Evolutionary conservation across 805 yeast species (phyloP).

Genomic region (Candida incommunis): DNA sequence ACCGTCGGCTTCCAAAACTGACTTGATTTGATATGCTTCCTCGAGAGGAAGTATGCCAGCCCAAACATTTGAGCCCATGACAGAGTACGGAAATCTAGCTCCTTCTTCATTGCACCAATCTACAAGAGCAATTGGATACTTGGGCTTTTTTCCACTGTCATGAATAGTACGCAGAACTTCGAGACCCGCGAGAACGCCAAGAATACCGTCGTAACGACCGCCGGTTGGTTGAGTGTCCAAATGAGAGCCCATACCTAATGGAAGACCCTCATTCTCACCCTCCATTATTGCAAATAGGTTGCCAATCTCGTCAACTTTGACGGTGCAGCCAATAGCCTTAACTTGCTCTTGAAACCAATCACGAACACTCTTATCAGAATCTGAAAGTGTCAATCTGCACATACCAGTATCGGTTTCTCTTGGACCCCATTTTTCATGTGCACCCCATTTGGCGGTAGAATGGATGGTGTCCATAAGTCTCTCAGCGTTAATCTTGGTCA

Average conservation of each 20-base stretch:
- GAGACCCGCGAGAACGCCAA: conserved; percentile 53
- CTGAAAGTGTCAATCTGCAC: conserved; percentile 47
- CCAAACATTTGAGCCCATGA: conserved; percentile 59
- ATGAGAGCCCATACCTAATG: conserved; percentile 62
- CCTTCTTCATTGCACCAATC: conserved; percentile 75
- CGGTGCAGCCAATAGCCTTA: conserved; percentile 37
- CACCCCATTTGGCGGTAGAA: conserved; percentile 48
- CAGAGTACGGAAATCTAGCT: conserved; percentile 56
- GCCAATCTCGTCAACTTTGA: conserved; percentile 51
- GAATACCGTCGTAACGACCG: conserved; percentile 62
- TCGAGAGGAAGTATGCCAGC: conserved; percentile 36
- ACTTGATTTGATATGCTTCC: conserved; percentile 35
- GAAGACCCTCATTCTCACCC: conserved; percentile 34
- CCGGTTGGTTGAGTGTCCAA: conserved; percentile 70
- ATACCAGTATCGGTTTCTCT: conserved; percentile 49
- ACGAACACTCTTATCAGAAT: conserved; percentile 46
- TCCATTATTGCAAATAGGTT: conserved; percentile 54
- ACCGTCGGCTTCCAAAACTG: conserved; percentile 35
- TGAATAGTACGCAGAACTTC: conserved; percentile 54
- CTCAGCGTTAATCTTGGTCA: conserved; percentile 20
- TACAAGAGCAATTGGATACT: conserved; percentile 49
- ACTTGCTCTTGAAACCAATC: conserved; percentile 52
- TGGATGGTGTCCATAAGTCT: conserved; percentile 47
- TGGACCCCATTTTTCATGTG: conserved; percentile 48
- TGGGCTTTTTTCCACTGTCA: conserved; percentile 44